phyloP scores from a whole-genome alignment of 1,284 basidiomycete genomes.

The Microstroma glucosiphilum region DNA sequence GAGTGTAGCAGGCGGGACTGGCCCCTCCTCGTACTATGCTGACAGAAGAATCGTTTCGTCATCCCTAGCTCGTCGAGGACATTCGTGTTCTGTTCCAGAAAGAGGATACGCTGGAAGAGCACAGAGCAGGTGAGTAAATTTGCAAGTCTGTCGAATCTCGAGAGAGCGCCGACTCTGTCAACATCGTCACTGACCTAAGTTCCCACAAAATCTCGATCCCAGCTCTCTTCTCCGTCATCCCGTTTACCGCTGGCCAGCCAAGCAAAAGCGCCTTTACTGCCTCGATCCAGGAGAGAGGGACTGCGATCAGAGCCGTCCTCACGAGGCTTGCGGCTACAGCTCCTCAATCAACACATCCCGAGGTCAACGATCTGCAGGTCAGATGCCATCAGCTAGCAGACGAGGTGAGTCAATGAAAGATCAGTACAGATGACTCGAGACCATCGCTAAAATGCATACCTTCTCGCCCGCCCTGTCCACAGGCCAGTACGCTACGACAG shows the following conservation, averaged over 20 bases:
- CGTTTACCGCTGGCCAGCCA: conserved; percentile 13
- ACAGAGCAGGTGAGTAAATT: conserved; percentile 13
- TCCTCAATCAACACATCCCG: conserved; percentile 9
- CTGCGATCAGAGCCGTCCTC: conserved; percentile 15
- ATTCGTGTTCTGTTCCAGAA: conserved; percentile 11
- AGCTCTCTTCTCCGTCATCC: conserved; percentile 18
- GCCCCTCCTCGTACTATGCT: not conserved
- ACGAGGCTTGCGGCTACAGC: conserved; percentile 9
- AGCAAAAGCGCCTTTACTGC: conserved; percentile 13
- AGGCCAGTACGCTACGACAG: conserved; percentile 17
- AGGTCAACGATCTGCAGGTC: conserved; percentile 18
- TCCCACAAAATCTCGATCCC: not conserved
- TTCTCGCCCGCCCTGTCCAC: not conserved
- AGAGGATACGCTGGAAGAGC: conserved; percentile 10
- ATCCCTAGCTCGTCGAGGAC: conserved; percentile 18
- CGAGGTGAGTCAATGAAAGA: conserved; percentile 11
- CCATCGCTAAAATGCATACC: not conserved
- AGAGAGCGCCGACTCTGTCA: not conserved
- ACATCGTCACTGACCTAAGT: no score
- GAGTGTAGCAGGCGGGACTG: conserved; percentile 10
- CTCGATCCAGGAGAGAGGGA: conserved; percentile 17
- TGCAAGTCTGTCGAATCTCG: not conserved
- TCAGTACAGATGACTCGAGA: not conserved
- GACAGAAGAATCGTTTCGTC: not conserved
- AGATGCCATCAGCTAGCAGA: conserved; percentile 20